These are phyloP conservation scores for Coix lacrymajobi DNA, from an alignment of 176 grass and related monocot species.

Conservation along the genomic window DNA sequence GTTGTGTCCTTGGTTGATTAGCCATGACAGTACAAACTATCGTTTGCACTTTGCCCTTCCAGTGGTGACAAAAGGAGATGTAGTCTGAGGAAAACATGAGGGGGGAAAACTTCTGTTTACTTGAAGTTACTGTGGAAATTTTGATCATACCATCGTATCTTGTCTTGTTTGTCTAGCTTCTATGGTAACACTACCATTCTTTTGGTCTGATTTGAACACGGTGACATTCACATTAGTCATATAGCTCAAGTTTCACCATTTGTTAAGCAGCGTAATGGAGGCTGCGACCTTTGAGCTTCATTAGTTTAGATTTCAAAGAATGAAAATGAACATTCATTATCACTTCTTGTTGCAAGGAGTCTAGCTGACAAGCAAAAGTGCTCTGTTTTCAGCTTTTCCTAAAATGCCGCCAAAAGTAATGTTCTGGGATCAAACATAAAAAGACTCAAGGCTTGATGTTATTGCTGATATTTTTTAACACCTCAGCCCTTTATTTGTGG, in stretches of 20 bases:
- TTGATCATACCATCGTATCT: slow-evolving; percentile 9
- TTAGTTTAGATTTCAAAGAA: neutral
- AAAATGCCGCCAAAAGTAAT: slow-evolving; percentile 19
- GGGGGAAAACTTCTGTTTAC: neutral
- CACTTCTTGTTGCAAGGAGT: neutral
- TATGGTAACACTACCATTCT: neutral
- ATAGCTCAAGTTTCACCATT: slow-evolving; percentile 1
- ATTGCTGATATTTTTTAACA: slow-evolving; percentile 1
- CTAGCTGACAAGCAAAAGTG: slow-evolving; percentile 12
- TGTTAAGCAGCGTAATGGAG: neutral
- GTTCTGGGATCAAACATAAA: neutral
- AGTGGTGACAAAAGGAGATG: slow-evolving; percentile 16
- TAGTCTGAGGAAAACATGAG: neutral
- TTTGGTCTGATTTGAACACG: neutral
- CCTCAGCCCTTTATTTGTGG: neutral
- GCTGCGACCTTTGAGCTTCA: neutral
- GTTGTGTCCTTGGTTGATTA: slow-evolving; percentile 17
- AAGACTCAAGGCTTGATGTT: neutral
- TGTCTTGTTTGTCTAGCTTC: slow-evolving; percentile 22
- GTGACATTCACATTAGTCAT: neutral
- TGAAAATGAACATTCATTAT: neutral
- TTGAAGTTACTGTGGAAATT: slow-evolving; percentile 2
- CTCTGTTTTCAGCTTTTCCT: neutral
- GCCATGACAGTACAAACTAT: slow-evolving; percentile 2
- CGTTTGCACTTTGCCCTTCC: neutral